Percentiles rank a stretch among this genome's conserved stretches.
Conservation (phyloP, 345 rosid species). For the Pugionium dolabratum region DNA sequence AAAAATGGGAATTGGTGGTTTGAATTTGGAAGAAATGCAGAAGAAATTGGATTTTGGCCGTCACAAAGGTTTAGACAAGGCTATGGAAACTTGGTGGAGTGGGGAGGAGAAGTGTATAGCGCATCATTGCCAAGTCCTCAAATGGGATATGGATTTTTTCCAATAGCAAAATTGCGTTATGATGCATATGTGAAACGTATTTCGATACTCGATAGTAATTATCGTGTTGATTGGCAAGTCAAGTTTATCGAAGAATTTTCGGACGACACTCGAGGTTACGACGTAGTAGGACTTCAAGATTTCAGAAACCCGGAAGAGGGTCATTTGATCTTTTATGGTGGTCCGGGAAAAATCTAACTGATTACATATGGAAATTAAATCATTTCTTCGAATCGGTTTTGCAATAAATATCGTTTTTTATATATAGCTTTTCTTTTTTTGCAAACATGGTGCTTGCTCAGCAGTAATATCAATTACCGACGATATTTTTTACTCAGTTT, state of each 20-base stretch:
- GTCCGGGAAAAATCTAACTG: slow-evolving; percentile 15
- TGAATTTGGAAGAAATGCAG: background rate
- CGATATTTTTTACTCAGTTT: no score
- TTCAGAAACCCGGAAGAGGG: background rate
- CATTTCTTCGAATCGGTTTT: no score
- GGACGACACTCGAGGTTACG: background rate
- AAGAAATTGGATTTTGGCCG: slow-evolving; percentile 28
- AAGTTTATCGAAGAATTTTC: background rate
- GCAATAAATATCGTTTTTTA: no score
- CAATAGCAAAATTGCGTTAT: fast-evolving
- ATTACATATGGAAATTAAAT: no score
- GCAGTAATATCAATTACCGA: no score
- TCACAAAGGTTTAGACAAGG: background rate
- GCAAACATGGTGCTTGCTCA: no score
- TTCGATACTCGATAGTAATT: slow-evolving; percentile 6
- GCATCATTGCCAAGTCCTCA: slow-evolving; percentile 22
- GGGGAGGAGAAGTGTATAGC: slow-evolving; percentile 36
- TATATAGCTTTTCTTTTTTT: no score
- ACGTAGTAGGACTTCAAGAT: background rate
- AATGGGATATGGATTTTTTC: slow-evolving; percentile 27
- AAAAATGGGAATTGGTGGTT: slow-evolving; percentile 24
- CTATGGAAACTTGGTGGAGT: slow-evolving; percentile 2
- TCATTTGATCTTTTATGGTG: slow-evolving; percentile 25
- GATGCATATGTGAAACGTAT: slow-evolving; percentile 24
- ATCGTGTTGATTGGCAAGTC: background rate